A percentile compares a stretch with the other conserved stretches of the same genome.
These are phyloP conservation scores for Pontederia paniculata DNA, from an alignment of 176 grass and related monocot species.

Conservation along the genomic window DNA sequence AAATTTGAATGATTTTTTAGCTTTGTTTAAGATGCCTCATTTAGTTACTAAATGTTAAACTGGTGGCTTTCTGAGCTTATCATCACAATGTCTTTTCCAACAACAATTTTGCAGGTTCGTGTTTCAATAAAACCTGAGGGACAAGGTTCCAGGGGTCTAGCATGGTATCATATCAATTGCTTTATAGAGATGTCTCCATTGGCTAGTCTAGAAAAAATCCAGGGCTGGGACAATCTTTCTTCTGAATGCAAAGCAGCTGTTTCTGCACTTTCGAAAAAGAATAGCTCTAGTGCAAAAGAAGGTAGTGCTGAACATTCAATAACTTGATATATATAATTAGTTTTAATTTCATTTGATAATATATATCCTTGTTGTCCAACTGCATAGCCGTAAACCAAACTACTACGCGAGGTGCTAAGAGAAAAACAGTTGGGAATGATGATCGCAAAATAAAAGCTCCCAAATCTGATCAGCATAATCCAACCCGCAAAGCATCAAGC, in stretches of 20 bases:
- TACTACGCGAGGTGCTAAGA: conserved; percentile 50
- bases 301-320: conserved; percentile 27
- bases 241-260: conserved; percentile 50
- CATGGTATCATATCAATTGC: conserved; percentile 71
- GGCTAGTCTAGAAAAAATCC: conserved; percentile 50
- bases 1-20: conserved; percentile 23
- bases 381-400: conserved; percentile 32
- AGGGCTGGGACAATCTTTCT: conserved; percentile 63
- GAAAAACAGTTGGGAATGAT: conserved; percentile 36
- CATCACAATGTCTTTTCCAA: too few relatives aligned
- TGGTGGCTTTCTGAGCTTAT: not conserved
- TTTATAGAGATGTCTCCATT: conserved; percentile 61
- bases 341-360: conserved; percentile 22
- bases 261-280: conserved; percentile 46
- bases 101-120: conserved; percentile 31
- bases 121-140: conserved; percentile 68
- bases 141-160: conserved; percentile 47
- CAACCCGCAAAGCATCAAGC: conserved; percentile 19
- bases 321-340: conserved; percentile 8
- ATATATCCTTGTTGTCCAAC: conserved; percentile 4
- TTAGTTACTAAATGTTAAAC: too few relatives aligned
- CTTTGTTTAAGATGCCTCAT: not conserved
- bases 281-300: conserved; percentile 17
- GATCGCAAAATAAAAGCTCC: conserved; percentile 32
- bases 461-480: conserved; percentile 42